Percentiles rank a stretch among this genome's conserved stretches.
Evolutionary conservation across 2,329 filamentous ascomycete genomes (phyloP).

Genomic region (Ceratocystis eucalypticola): DNA sequence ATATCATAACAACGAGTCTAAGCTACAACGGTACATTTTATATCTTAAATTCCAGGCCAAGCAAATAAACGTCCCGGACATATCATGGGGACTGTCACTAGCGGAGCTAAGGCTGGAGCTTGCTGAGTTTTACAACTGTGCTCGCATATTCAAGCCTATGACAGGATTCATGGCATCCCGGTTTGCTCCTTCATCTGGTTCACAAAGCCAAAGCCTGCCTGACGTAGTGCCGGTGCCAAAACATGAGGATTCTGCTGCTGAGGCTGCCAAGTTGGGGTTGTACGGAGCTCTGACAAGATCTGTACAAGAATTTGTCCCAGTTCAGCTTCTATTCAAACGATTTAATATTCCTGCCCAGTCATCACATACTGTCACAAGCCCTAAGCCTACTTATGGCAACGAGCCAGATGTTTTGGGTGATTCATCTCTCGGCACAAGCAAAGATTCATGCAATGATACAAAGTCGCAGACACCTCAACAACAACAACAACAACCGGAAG

Average conservation of each 20-base stretch:
- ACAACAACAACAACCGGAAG: background rate
- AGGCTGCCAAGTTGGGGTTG: conserved; percentile 82
- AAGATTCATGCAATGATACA: background rate
- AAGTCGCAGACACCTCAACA: background rate
- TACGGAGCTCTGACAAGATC: conserved; percentile 77
- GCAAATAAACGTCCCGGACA: conserved; percentile 27
- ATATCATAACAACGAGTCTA: conserved; percentile 69
- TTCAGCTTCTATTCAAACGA: conserved; percentile 78
- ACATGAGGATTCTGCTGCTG: conserved; percentile 56
- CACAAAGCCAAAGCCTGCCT: conserved; percentile 23
- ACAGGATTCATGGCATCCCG: conserved; percentile 84
- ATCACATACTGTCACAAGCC: conserved; percentile 31
- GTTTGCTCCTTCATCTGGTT: conserved; percentile 58
- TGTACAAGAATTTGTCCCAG: conserved; percentile 60
- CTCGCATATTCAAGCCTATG: conserved; percentile 74
- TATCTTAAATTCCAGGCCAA: conserved; percentile 51
- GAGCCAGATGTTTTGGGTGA: background rate
- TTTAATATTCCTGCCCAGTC: conserved; percentile 71
- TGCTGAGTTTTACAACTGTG: conserved; percentile 54
- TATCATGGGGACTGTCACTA: conserved; percentile 31
- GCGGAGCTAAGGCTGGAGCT: conserved; percentile 64
- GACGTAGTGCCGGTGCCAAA: conserved; percentile 27
- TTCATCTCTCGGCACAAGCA: background rate
- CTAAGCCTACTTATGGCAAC: background rate
- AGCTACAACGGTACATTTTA: conserved; percentile 63